Conservation (phyloP, 306 rosid species). For the Cotoneaster glaucophyllus region DNA sequence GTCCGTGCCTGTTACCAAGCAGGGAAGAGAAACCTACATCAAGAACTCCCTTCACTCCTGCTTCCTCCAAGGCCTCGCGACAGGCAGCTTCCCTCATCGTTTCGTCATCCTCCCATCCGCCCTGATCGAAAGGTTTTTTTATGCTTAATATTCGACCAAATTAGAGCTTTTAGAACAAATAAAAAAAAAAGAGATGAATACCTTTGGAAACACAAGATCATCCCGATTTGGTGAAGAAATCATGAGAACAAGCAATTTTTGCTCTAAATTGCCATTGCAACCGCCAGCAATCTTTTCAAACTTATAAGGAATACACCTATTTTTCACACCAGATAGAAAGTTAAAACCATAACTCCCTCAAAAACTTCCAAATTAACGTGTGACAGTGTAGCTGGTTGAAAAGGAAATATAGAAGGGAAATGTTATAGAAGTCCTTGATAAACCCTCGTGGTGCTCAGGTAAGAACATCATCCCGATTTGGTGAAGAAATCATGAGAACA, state of each 20-base stretch:
- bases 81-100: conserved; percentile 25
- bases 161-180: background rate
- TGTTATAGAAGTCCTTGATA: background rate
- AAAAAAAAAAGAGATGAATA: conserved; percentile 4
- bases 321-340: background rate
- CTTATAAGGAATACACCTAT: conserved; percentile 32
- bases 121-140: conserved; percentile 16
- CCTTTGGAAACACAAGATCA: conserved; percentile 38
- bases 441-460: background rate
- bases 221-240: conserved; percentile 30
- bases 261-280: conserved; percentile 10
- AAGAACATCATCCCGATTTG: conserved; percentile 10
- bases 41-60: conserved; percentile 31
- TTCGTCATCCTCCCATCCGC: conserved; percentile 39
- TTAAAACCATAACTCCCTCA: background rate
- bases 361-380: background rate
- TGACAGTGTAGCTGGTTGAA: background rate
- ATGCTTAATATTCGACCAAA: background rate
- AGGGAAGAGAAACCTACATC: conserved; percentile 20
- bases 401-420: background rate
- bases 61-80: conserved; percentile 36
- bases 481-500: conserved; percentile 36
- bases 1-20: conserved; percentile 16
- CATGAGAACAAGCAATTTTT: conserved; percentile 31
- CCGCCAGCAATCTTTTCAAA: conserved; percentile 6